Base-by-base conservation (phyloP, 2,329 filamentous ascomycete species). In the Alternaria metachromatica region DNA sequence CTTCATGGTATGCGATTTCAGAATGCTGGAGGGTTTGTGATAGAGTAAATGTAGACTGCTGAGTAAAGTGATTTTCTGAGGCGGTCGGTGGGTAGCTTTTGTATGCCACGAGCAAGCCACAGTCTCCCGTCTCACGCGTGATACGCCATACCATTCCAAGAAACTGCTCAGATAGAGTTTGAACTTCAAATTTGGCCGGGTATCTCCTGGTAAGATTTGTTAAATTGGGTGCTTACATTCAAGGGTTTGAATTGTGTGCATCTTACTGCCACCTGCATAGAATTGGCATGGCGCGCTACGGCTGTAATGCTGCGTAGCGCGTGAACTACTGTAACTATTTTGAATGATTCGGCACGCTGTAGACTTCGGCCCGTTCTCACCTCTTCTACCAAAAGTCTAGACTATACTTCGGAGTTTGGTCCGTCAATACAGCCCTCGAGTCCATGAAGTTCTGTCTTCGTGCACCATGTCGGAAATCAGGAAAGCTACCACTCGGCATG, bases 11-110 rank as follows among this genome's bases (percentile, higher is more conserved):
- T 10, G 18, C 10, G 8, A 41, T 41, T 0, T 18, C 18, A 3
- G 9, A 4, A 1, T 41, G 15, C 8, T 41, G 15, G 3, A 0
- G 2, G n/a, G 0, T 10, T 18, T 3, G 4, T 5, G 15, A 41
- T 41, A 18, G 2, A 41, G 37, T 41, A n/a, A 41, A 0, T 18
- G 37, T 41, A 10, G 37, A 6, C 15, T 41, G 37, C n/a, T 41
- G 37, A 18, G n/a, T 18, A 18, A 2, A 6, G 33, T 18, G 8
- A 41, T 41, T 6, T 5, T 41, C 3, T 41, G n/a, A 18, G 37
- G 37, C 15, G 37, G 37, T 18, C 15, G 37, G 15, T 18, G 4
- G 37, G 2, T 3, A 41, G 37, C 37, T 41, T 41, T 41, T 41
- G 9, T 41, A 11, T 41, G 15, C 37, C 37, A 18, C 37, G 37